These are phyloP conservation scores for Picea sitchensis DNA, from an alignment of 75 land plant species.

Conservation along the genomic window DNA sequence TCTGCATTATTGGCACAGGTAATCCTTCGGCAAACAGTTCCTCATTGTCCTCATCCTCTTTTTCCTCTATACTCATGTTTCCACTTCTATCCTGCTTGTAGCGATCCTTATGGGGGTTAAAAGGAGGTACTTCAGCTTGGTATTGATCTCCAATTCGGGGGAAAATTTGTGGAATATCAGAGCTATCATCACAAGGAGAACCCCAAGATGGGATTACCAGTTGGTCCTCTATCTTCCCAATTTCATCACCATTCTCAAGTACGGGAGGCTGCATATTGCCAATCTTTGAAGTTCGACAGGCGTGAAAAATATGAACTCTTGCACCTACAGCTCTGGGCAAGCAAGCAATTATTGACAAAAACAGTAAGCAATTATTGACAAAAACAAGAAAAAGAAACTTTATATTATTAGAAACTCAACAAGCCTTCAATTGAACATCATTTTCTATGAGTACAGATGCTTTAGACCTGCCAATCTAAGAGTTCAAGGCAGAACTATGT, in stretches of 20 bases:
- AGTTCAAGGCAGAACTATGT: background rate
- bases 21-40: conserved; percentile 6
- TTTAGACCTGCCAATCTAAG: background rate
- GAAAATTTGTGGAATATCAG: background rate
- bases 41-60: background rate
- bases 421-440: background rate
- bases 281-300: background rate
- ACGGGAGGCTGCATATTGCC: background rate
- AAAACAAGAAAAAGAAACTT: background rate
- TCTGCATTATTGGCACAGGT: conserved; percentile 13
- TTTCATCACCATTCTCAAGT: conserved; percentile 9
- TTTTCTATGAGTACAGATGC: background rate
- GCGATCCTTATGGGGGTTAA: background rate
- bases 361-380: background rate
- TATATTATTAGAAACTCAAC: background rate
- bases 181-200: conserved; percentile 6
- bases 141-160: conserved; percentile 27
- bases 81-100: background rate
- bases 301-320: background rate
- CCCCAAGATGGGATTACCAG: background rate
- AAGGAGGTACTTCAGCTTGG: conserved; percentile 18
- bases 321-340: background rate
- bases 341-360: background rate
- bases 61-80: background rate
- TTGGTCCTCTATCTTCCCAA: conserved; percentile 9